Base-by-base conservation (phyloP, 2,329 filamentous ascomycete genomes). In the Monilinia aucupariae region DNA sequence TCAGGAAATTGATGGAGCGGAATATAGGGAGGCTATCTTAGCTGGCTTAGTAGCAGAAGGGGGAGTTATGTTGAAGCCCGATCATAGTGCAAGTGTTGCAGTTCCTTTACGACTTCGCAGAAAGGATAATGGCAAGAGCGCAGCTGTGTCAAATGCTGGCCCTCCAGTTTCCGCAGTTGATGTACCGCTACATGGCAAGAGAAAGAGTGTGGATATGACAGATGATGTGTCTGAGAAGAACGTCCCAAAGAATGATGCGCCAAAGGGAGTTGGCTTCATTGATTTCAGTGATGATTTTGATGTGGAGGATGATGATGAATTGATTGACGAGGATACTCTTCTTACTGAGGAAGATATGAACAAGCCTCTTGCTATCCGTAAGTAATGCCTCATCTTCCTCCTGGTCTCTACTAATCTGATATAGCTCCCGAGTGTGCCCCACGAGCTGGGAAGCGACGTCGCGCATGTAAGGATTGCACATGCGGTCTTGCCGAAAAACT, bases 401-500 rank as follows among this genome's bases (percentile, higher is more conserved):
- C 51, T 15, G 52, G 59, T 20, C 13, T 47, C 65, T 32, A 45
- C 47, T 62, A 60, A 68, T 63, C 43, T 50, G 22, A 51, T 48
- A 59, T 67, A 90, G 92, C 94, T 59, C 84, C 88, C 32, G 91
- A 96, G 74, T 99, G 94, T 76, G 85, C 87, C 64, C 92, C 93
- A 54, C 91, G 94, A 77, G 82, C 87, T 51, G 91, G 90, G 64
- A 96, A 96, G 80, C 87, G 93, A 70, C 88, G 93, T 62, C 87
- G 92, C 66, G 92, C 94, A 64, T 99, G 94, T 82, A 97, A 99
- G 78, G 94, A 99, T 79, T 99, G 94, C 80, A 93, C 90, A 10
- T 99, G 94, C 74, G 94, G 94, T 58, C 85, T 99, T 32, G 91
- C 92, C 30, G 85, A 94, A 75, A 86, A 88, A 65, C 78, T 97